Percentiles rank a stretch among this genome's conserved stretches.
Conservation (phyloP, 2,329 filamentous ascomycete genomes). For the Cytospora leucostoma region DNA sequence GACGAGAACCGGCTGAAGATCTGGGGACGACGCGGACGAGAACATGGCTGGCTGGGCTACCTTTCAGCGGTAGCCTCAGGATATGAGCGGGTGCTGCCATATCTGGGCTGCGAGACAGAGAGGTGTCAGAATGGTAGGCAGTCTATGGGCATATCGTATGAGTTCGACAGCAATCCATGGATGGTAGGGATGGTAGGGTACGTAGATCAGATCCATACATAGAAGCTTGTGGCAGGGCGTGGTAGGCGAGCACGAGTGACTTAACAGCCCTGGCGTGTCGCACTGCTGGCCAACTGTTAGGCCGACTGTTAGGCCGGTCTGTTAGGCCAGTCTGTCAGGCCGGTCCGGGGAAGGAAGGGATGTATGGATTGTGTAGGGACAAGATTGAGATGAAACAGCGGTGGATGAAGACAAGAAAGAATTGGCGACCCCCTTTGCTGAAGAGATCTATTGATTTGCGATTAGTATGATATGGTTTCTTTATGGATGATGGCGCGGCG, state of each 20-base stretch:
- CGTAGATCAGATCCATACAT: background rate
- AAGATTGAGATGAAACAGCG: background rate
- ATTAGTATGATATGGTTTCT: background rate
- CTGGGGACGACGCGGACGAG: constrained; percentile 21
- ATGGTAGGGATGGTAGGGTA: too few relatives aligned
- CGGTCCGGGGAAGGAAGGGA: background rate
- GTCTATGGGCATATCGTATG: too few relatives aligned
- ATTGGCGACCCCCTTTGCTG: background rate
- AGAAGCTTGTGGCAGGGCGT: background rate
- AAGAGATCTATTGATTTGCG: too few relatives aligned
- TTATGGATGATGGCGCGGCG: background rate
- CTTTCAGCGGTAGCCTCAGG: constrained; percentile 4
- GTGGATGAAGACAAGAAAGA: background rate
- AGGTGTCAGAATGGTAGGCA: background rate
- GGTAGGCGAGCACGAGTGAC: background rate
- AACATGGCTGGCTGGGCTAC: constrained; percentile 13
- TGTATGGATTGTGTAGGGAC: background rate
- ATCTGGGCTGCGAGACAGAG: background rate
- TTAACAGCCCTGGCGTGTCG: background rate
- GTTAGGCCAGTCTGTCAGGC: background rate
- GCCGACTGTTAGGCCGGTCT: background rate
- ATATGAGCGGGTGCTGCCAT: background rate
- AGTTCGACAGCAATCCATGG: background rate
- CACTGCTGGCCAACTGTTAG: background rate
- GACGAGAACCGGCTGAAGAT: background rate